These are phyloP conservation scores for Peniophora sp. DNA, from an alignment of 1,284 basidiomycete genomes.

Conservation along the genomic window DNA sequence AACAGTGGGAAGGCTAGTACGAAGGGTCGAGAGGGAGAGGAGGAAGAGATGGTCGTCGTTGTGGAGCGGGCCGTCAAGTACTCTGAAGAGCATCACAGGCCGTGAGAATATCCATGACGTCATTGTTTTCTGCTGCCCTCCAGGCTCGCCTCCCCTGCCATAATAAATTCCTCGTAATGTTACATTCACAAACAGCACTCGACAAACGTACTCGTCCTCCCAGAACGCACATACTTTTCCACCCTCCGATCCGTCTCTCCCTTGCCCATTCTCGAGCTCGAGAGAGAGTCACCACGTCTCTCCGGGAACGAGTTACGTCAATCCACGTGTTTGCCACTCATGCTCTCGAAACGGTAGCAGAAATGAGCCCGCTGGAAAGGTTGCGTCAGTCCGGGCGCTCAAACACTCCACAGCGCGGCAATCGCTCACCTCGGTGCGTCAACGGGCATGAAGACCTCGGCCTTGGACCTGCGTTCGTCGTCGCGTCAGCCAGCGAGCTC, in stretches of 20 bases:
- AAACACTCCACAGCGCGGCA: not conserved
- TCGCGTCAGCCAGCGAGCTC: not conserved
- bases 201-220: not conserved
- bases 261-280: not conserved
- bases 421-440: conserved; percentile 65
- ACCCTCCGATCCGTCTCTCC: not conserved
- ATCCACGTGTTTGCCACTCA: too few relatives aligned
- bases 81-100: not conserved
- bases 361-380: conserved; percentile 34
- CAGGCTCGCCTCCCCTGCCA: not conserved
- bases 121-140: not conserved
- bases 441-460: conserved; percentile 77
- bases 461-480: conserved; percentile 16
- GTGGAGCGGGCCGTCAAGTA: not conserved
- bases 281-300: not conserved
- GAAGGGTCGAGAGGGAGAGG: not conserved
- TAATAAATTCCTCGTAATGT: not conserved
- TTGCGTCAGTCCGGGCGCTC: conserved; percentile 3
- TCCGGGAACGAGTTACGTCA: not conserved
- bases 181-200: too few relatives aligned
- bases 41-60: not conserved
- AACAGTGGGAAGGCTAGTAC: not conserved
- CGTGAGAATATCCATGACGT: not conserved
- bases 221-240: not conserved
- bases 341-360: conserved; percentile 10